phyloP scores from a whole-genome alignment of 192 early-diverging fungal species.

The Dimargaris verticillata region DNA sequence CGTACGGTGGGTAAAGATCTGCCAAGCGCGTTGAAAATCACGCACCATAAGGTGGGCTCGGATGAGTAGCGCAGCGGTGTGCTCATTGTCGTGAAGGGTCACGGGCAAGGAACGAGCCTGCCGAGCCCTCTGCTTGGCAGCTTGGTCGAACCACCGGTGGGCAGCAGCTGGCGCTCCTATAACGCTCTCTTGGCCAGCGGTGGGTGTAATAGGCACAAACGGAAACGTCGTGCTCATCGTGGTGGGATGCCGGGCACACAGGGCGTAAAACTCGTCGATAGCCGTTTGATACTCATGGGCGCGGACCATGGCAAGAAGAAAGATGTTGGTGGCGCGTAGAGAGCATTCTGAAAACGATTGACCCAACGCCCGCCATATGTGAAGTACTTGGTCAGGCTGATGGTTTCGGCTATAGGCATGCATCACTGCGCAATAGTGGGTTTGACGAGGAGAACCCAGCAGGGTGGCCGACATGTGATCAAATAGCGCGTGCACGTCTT shows the following conservation, averaged over 20 bases:
- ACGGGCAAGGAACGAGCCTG: background rate
- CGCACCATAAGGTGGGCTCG: background rate
- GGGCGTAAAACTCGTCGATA: background rate
- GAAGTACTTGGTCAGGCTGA: background rate
- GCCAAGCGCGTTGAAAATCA: background rate
- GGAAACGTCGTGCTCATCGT: background rate
- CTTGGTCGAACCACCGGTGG: background rate
- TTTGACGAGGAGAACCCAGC: background rate
- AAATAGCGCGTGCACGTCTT: background rate
- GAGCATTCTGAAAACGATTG: background rate
- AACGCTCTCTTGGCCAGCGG: background rate
- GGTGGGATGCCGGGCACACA: background rate
- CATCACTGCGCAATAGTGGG: background rate
- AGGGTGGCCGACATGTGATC: background rate
- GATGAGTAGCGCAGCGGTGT: background rate
- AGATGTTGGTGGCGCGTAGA: background rate
- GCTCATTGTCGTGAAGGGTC: background rate
- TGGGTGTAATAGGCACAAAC: background rate
- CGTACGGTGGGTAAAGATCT: background rate
- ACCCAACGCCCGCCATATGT: background rate
- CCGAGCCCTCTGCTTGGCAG: background rate
- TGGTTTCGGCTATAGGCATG: background rate
- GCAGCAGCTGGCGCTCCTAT: background rate
- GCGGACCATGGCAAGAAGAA: too few species aligned
- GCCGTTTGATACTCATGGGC: too few species aligned